Evolutionary conservation across 2,329 filamentous ascomycete species (phyloP).

Genomic region (Penicillium nordicum): DNA sequence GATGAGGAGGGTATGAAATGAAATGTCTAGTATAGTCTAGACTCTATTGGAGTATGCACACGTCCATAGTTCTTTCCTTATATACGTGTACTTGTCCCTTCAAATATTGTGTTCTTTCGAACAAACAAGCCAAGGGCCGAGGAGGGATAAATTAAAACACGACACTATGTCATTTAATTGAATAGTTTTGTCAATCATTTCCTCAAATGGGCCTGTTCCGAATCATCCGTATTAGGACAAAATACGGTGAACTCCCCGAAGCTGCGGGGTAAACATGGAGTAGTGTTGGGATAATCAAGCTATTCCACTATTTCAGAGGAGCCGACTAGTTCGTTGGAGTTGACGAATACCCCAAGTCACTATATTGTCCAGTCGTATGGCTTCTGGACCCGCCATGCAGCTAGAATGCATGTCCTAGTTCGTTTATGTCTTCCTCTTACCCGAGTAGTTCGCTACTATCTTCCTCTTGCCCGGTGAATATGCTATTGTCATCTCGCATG

Average conservation of each 20-base stretch:
- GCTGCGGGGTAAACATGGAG: constrained; percentile 1
- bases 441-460: not conserved
- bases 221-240: not conserved
- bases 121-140: not conserved
- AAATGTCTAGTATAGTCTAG: not conserved
- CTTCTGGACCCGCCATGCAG: not conserved
- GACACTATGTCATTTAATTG: not conserved
- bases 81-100: not conserved
- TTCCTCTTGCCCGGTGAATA: not conserved
- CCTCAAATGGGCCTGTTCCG: not conserved
- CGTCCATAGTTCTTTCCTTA: not conserved
- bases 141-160: not conserved
- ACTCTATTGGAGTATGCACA: not conserved
- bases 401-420: not conserved
- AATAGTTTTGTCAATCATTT: not conserved
- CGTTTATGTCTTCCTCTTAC: not conserved
- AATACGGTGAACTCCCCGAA: not conserved
- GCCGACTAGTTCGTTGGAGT: not conserved
- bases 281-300: not conserved
- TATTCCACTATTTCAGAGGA: no score
- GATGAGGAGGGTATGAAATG: not conserved
- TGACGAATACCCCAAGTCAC: not conserved
- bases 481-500: not conserved
- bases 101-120: not conserved
- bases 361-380: not conserved